Evolutionary conservation across 2,329 filamentous ascomycete species (phyloP).

Genomic region (Colletotrichum tabaci): DNA sequence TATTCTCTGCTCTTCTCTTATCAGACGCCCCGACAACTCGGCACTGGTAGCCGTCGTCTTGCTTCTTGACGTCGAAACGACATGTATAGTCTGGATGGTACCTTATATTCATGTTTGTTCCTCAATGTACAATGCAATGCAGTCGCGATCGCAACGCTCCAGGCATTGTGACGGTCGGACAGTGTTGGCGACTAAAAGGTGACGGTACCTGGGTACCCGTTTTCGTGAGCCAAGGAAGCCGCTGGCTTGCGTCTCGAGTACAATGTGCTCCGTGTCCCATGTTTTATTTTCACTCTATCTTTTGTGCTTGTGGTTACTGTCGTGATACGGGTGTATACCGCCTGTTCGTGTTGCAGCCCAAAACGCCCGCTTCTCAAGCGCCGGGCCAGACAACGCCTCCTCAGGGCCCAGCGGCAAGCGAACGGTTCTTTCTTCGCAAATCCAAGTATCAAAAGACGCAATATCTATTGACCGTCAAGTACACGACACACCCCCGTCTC

Average conservation of each 20-base stretch:
- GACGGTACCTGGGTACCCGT: slow-evolving; percentile 28
- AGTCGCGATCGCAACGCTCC: slow-evolving; percentile 2
- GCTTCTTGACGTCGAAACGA: slow-evolving; percentile 15
- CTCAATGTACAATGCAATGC: slow-evolving; percentile 15
- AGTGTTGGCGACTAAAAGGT: background rate
- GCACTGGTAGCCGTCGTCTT: slow-evolving; percentile 25
- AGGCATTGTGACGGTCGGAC: slow-evolving; percentile 2
- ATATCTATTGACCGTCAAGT: background rate
- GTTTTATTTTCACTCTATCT: slow-evolving; percentile 6
- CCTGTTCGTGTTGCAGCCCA: slow-evolving; percentile 39
- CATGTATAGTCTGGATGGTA: slow-evolving; percentile 3
- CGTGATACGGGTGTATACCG: slow-evolving; percentile 15
- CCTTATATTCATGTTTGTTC: background rate
- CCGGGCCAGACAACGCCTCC: slow-evolving; percentile 23
- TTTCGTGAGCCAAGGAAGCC: background rate
- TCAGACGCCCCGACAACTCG: slow-evolving; percentile 29
- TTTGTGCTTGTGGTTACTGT: background rate
- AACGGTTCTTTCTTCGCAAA: slow-evolving; percentile 1
- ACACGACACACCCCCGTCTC: background rate
- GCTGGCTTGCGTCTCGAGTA: background rate
- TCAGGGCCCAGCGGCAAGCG: background rate
- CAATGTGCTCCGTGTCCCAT: background rate
- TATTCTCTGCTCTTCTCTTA: slow-evolving; percentile 9
- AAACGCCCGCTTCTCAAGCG: slow-evolving; percentile 38
- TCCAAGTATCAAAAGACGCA: background rate